phyloP scores from a whole-genome alignment of 257 asterid genomes.

The Prunella vulgaris region DNA sequence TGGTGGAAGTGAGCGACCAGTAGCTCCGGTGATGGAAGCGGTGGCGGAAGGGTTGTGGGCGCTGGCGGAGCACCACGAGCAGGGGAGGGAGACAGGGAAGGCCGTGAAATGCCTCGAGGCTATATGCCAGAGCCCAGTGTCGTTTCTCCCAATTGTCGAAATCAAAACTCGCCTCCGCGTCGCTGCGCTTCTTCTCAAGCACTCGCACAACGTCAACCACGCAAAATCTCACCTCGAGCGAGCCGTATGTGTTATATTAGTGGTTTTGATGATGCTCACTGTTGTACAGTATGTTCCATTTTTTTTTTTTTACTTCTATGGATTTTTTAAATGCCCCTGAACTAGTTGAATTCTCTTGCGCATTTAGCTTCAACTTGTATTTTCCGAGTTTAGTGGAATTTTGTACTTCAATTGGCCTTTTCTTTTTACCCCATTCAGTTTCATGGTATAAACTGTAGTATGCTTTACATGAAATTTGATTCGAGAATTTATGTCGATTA shows the following conservation, averaged over 20 bases:
- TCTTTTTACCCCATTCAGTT: neutral
- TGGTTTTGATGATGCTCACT: neutral
- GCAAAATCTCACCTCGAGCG: slow-evolving; percentile 96
- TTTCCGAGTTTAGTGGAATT: slow-evolving; percentile 1
- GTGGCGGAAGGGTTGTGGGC: slow-evolving; percentile 98
- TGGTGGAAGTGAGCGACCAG: slow-evolving; percentile 11
- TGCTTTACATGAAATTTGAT: neutral
- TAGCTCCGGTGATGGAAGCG: slow-evolving; percentile 62
- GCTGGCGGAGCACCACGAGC: slow-evolving; percentile 86
- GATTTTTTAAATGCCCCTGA: neutral
- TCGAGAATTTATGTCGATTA: neutral
- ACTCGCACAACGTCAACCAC: slow-evolving; percentile 83
- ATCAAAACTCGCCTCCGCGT: slow-evolving; percentile 89
- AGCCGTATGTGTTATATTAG: slow-evolving; percentile 42
- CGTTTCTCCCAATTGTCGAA: slow-evolving; percentile 83
- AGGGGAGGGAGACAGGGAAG: slow-evolving; percentile 65
- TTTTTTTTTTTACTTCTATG: neutral
- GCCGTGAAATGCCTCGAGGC: slow-evolving; percentile 92
- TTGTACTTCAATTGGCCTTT: neutral
- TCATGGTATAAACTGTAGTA: neutral
- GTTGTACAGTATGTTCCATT: neutral
- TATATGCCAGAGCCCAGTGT: slow-evolving; percentile 76
- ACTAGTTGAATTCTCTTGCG: slow-evolving; percentile 1
- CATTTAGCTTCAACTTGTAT: slow-evolving; percentile 10
- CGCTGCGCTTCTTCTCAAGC: slow-evolving; percentile 80